Base-by-base conservation (phyloP, 2,329 filamentous ascomycete genomes). In the Dryadomyces sulphureus region DNA sequence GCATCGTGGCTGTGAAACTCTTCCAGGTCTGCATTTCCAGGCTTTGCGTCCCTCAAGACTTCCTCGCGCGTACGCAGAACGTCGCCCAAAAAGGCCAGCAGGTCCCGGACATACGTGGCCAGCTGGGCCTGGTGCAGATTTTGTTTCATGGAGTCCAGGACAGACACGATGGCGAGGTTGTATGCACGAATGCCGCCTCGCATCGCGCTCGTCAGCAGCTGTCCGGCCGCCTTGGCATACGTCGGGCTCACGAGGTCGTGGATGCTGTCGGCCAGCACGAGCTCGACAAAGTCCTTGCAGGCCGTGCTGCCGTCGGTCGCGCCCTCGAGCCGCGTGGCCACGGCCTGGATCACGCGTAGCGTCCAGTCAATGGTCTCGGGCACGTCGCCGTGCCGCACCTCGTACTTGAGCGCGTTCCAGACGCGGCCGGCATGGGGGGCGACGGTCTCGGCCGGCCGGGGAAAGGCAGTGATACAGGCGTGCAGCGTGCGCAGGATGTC, bases 381-480 rank as follows among this genome's bases (percentile, higher is more conserved):
- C 8, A 74, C 65, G 49, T 79, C 75, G 12, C 75, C 75, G 45
- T 78, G 77, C 30, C 75, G 70, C 12, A 78, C 75, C 51, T 79
- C 75, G 49, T 76, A 78, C 55, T 78, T 79, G 41, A 79, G 67
- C n/a, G 73, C 73, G 25, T 65, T 63, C 75, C 75, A 79, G 41
- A 77, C 67, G 39, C 69, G 65, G 43, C 68, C 62, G 17, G 65
- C 60, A 42, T 70, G 68, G 0, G 74, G 73, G 1, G 61, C 62
- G 14, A 77, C 55, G 8, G 65, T 70, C 45, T 67, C 60, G 30
- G 67, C 60, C 0, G 69, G 62, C 35, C 69, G 59, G 1, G 63
- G 57, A 48, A 76, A 78, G 24, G 65, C 56, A 12, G 66, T 63
- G 17, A 77, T 54, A 48, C 73, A 78, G 5, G 71, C 69, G 41